Conservation (phyloP, 2,329 filamentous ascomycete species). For the Penicillium sp. region DNA sequence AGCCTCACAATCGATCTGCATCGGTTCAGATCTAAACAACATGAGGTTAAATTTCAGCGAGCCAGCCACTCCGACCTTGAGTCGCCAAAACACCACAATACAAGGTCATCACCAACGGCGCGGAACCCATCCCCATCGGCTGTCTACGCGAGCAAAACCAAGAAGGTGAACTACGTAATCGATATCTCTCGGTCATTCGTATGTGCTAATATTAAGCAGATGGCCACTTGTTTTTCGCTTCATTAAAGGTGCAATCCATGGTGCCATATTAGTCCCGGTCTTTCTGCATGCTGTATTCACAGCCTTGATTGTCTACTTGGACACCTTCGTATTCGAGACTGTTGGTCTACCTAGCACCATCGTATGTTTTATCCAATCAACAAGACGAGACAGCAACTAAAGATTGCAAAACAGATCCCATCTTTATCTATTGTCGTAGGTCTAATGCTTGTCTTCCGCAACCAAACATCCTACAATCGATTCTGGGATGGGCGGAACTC, state of each 20-base stretch:
- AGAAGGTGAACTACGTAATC: conserved; percentile 19
- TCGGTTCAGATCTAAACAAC: neutral
- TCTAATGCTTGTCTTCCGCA: conserved; percentile 66
- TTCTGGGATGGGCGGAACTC: conserved; percentile 62
- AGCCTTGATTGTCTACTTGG: conserved; percentile 57
- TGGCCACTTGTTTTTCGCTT: conserved; percentile 64
- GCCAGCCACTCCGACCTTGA: conserved; percentile 28
- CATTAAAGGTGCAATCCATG: conserved; percentile 62
- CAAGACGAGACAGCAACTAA: neutral
- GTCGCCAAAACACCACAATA: conserved; percentile 28
- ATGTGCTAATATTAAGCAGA: conserved; percentile 33
- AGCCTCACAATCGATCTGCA: neutral
- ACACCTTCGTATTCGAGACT: conserved; percentile 49
- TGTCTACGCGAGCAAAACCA: conserved; percentile 32
- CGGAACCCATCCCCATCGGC: conserved; percentile 27
- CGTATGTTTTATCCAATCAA: conserved; percentile 32
- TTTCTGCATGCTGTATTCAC: conserved; percentile 58
- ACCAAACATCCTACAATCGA: conserved; percentile 61
- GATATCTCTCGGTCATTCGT: neutral
- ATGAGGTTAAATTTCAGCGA: conserved; percentile 32
- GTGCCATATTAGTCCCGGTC: conserved; percentile 56
- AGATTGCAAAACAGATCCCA: conserved; percentile 46
- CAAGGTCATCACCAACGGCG: conserved; percentile 18
- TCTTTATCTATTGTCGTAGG: conserved; percentile 64
- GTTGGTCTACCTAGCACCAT: conserved; percentile 58